Conservation (phyloP, 768 basidiomycete genomes). For the Suillus fuscotomentosus region DNA sequence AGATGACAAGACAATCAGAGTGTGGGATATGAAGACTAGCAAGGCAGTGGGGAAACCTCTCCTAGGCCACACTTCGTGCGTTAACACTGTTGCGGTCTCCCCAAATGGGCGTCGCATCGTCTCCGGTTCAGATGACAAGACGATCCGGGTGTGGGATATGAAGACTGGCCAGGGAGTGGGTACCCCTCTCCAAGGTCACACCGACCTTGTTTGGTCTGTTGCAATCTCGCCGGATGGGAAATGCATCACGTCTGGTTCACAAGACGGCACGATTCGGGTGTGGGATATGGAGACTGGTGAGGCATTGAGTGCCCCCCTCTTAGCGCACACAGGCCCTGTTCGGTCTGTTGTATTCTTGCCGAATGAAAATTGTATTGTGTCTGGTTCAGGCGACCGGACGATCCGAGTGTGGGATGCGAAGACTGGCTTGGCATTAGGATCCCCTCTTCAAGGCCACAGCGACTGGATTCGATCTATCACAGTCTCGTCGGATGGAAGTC, state of each 20-base stretch:
- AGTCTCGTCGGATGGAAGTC: too few species aligned
- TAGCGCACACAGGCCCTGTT: not conserved
- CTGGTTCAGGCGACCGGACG: too few species aligned
- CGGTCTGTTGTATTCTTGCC: not conserved
- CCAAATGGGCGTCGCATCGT: not conserved
- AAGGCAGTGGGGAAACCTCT: not conserved
- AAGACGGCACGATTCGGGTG: not conserved
- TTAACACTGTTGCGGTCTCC: not conserved
- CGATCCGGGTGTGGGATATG: not conserved
- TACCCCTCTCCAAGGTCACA: not conserved
- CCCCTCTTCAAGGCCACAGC: too few species aligned
- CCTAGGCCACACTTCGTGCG: not conserved
- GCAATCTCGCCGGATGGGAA: not conserved
- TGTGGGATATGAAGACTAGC: not conserved
- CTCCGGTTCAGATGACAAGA: constrained; percentile 3
- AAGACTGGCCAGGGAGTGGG: not conserved
- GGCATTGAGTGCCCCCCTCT: not conserved
- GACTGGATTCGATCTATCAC: too few species aligned
- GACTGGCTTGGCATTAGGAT: not conserved
- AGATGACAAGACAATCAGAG: too few species aligned
- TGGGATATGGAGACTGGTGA: not conserved
- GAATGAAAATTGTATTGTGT: too few species aligned
- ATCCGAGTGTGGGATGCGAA: not conserved
- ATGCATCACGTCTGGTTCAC: not conserved
- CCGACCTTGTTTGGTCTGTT: not conserved